Percentiles rank a stretch among this genome's conserved stretches.
Conservation (phyloP, 345 rosid genomes). For the Sonneratia alba region DNA sequence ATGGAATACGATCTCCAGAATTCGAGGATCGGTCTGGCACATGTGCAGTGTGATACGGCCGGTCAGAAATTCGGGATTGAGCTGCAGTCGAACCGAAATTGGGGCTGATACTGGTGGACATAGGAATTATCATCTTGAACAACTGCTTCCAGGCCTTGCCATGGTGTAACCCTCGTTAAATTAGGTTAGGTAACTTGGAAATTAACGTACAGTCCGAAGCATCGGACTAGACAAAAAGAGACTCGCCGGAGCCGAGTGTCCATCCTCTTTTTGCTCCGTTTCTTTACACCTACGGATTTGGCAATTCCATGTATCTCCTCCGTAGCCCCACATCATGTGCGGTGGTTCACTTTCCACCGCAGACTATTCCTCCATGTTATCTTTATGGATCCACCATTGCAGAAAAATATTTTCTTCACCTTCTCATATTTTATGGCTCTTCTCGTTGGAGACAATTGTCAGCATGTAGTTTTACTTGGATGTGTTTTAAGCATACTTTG, state of each 20-base stretch:
- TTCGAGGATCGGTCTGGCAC: constrained; percentile 75
- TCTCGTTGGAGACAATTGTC: too few relatives aligned
- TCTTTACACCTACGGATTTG: background rate
- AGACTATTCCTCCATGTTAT: background rate
- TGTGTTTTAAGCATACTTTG: too few relatives aligned
- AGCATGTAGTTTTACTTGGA: too few relatives aligned
- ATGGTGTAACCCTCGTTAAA: background rate
- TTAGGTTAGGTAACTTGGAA: background rate
- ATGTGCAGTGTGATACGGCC: constrained; percentile 62
- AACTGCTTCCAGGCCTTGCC: background rate
- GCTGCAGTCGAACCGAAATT: background rate
- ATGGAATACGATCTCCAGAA: constrained; percentile 77
- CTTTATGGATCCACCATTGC: background rate
- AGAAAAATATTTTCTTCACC: too few relatives aligned
- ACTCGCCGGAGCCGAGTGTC: too few relatives aligned
- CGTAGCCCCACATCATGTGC: background rate
- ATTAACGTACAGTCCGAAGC: background rate
- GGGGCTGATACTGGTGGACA: background rate
- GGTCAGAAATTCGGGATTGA: constrained; percentile 59
- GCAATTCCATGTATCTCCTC: background rate
- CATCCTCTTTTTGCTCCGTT: background rate
- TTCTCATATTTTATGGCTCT: too few relatives aligned
- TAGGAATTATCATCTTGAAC: background rate
- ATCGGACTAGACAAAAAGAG: background rate
- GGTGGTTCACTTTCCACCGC: background rate